A percentile compares a stretch with the other conserved stretches of the same genome.
Conservation (phyloP, 2,329 filamentous ascomycete species). For the Mariannaea sp. region DNA sequence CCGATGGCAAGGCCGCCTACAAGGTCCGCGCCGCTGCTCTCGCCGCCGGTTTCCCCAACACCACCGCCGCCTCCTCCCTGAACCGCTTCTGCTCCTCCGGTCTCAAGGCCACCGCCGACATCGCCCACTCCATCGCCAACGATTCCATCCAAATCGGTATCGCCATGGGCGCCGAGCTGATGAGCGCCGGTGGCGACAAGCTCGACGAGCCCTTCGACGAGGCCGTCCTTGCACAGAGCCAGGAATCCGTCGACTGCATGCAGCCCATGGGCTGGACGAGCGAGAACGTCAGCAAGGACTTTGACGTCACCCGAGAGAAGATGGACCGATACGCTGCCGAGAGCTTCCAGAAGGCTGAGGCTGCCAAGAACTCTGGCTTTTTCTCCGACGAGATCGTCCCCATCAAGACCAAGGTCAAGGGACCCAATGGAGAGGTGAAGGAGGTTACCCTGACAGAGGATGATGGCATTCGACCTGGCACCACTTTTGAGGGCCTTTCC, state of each 20-base stretch:
- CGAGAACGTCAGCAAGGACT: conserved; percentile 93
- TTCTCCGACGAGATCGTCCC: conserved; percentile 95
- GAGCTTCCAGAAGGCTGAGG: conserved; percentile 85
- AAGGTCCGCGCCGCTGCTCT: conserved; percentile 87
- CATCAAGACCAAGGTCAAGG: conserved; percentile 80
- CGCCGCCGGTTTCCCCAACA: conserved; percentile 92
- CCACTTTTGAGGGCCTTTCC: conserved; percentile 77
- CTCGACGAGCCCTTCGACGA: conserved; percentile 77
- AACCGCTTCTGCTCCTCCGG: conserved; percentile 99
- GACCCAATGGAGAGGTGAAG: conserved; percentile 78
- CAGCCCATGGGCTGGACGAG: conserved; percentile 98
- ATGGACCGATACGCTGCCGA: conserved; percentile 89
- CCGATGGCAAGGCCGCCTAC: conserved; percentile 85
- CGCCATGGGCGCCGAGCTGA: conserved; percentile 86
- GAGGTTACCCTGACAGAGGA: conserved; percentile 81
- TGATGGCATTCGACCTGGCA: conserved; percentile 89
- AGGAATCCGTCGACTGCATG: conserved; percentile 84
- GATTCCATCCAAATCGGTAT: conserved; percentile 88
- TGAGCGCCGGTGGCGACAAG: conserved; percentile 75
- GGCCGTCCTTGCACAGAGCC: conserved; percentile 70
- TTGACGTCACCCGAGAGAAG: conserved; percentile 76
- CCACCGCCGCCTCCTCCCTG: conserved; percentile 76
- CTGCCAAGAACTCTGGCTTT: conserved; percentile 86
- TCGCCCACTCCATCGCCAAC: conserved; percentile 81
- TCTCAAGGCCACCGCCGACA: conserved; percentile 92